These are phyloP conservation scores for Lasiosphaeria ovina DNA, from an alignment of 495 filamentous ascomycete genomes.

Conservation along the genomic window DNA sequence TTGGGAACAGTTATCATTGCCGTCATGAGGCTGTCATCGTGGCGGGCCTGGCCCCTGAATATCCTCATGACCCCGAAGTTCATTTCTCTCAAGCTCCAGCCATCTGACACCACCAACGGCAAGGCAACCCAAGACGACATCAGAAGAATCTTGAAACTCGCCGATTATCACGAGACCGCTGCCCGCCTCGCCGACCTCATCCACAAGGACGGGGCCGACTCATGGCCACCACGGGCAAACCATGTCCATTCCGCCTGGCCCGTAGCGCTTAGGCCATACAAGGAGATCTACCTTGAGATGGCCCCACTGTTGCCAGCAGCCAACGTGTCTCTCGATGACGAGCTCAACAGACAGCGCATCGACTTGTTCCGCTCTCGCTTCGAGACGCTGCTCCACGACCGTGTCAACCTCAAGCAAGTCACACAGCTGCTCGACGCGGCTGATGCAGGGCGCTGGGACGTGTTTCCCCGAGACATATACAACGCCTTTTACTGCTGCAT, in stretches of 20 bases:
- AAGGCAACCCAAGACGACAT: slow-evolving; percentile 2
- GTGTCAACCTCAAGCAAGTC: slow-evolving; percentile 29
- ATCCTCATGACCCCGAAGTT: no score
- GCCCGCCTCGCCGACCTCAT: slow-evolving; percentile 25
- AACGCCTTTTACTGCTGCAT: slow-evolving; percentile 43
- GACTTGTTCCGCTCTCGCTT: background rate
- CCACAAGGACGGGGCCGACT: slow-evolving; percentile 34
- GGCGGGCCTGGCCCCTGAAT: no score
- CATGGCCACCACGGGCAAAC: slow-evolving; percentile 35
- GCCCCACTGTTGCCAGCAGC: slow-evolving; percentile 24
- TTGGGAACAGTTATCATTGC: no score
- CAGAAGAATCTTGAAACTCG: slow-evolving; percentile 4
- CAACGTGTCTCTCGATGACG: slow-evolving; percentile 26
- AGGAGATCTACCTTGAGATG: slow-evolving; percentile 37
- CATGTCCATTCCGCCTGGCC: slow-evolving; percentile 24
- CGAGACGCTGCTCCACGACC: slow-evolving; percentile 20
- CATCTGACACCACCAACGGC: background rate
- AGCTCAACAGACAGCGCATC: slow-evolving; percentile 16
- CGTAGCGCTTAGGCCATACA: slow-evolving; percentile 31
- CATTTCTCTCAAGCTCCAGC: no score
- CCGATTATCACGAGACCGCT: slow-evolving; percentile 25
- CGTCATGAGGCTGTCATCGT: no score
- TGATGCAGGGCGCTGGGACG: slow-evolving; percentile 27
- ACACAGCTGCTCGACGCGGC: slow-evolving; percentile 21
- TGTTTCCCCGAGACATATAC: slow-evolving; percentile 29